Percentiles rank a stretch among this genome's conserved stretches.
Evolutionary conservation across 2,329 filamentous ascomycete species (phyloP).

Genomic region (Teratosphaeria pseudoeucalypti): DNA sequence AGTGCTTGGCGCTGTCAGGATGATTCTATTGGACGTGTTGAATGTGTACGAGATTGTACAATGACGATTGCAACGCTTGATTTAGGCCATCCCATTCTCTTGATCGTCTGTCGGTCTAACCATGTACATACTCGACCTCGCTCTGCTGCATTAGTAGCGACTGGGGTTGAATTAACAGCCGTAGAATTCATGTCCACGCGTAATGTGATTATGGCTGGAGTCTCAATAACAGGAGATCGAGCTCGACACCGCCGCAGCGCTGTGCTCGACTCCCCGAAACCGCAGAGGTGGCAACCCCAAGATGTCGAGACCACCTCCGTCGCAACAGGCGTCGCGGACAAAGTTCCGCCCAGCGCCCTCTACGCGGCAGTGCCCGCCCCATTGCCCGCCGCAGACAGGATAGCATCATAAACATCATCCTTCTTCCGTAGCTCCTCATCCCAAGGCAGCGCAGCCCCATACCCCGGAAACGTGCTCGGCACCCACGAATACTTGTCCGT

Average conservation of each 20-base stretch:
- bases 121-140: background rate
- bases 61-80: background rate
- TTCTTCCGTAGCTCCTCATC: background rate
- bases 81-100: background rate
- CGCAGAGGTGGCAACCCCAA: background rate
- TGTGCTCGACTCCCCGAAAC: background rate
- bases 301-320: background rate
- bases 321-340: background rate
- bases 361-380: background rate
- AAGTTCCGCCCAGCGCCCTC: background rate
- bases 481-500: constrained; percentile 33
- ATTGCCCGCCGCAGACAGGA: background rate
- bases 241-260: background rate
- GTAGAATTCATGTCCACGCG: background rate
- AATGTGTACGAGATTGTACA: background rate
- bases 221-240: background rate
- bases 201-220: background rate
- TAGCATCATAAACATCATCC: background rate
- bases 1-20: background rate
- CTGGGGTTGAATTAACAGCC: background rate
- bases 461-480: constrained; percentile 27
- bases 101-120: background rate
- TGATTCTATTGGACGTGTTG: background rate
- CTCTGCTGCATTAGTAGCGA: background rate
- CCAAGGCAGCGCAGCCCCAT: constrained; percentile 13